Evolutionary conservation across 345 rosid species (phyloP), one percentile per base, ranked within the genome.

Genomic region (Anacardium occidentale): DNA sequence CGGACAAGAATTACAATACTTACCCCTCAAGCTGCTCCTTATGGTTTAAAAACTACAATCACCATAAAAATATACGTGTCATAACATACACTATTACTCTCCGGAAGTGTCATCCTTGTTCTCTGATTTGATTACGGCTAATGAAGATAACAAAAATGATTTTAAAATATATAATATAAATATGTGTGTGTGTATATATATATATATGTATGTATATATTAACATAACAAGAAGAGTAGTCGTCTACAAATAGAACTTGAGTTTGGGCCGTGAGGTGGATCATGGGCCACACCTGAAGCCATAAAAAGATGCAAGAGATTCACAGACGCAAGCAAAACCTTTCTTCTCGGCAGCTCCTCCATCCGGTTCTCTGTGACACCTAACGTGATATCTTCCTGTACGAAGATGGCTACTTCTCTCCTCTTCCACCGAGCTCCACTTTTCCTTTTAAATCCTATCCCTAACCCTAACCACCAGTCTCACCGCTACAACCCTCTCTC

Each of bases 311-410:
- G 4, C n/a, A 61, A 9, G 8, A 37, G 42, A 34, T 34, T 37
- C 42, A 0, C 42, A 32, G 45, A 17, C 1, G 17, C 15, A 18
- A 13, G 63, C 44, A 59, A 15, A 15, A 2, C 25, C 57, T 26
- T 5, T 44, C 45, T 22, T 47, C 56, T 70, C 70, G 42, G 25
- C 74, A 24, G 52, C 75, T 53, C 29, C 85, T 44, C 50, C 83
- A 18, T 72, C 73, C 10, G 21, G 25, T 47, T 25, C 37, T 45
- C 4, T 50, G 66, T 57, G 53, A 10, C 58, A 20, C 63, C 37
- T 1, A 37, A 37, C n/a, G 21, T 26, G 47, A 50, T 50, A n/a
- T 4, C 3, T 42, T 44, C 62, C 80, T 57, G 21, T 56, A 1
- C 6, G 24, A 63, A 24, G 67, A 20, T 54, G 32, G 52, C 62